Conservation (phyloP, 1,284 basidiomycete genomes). For the Ganoderma leucocontextum region DNA sequence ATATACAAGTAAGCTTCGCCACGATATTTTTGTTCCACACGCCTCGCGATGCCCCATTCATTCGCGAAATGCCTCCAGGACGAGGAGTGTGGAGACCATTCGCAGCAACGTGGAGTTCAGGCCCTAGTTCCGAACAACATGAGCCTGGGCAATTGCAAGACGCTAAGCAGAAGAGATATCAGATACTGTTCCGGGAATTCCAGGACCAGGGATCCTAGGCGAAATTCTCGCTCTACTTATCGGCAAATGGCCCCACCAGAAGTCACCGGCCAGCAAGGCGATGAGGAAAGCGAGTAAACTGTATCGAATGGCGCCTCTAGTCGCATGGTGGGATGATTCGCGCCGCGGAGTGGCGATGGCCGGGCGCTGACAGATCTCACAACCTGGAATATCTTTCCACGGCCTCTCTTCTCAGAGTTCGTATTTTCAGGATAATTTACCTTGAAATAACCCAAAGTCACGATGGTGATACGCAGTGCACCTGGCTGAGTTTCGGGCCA, state of each 20-base stretch:
- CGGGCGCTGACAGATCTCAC: slow-evolving; percentile 29
- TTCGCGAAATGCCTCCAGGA: slow-evolving; percentile 15
- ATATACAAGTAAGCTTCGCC: slow-evolving; percentile 20
- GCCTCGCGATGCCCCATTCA: slow-evolving; percentile 25
- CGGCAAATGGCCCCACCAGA: neutral
- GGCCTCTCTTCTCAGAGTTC: slow-evolving; percentile 8
- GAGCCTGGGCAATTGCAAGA: no score
- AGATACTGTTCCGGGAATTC: slow-evolving; percentile 8
- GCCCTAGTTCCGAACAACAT: slow-evolving; percentile 11
- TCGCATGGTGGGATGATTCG: slow-evolving; percentile 1
- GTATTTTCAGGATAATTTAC: slow-evolving; percentile 7
- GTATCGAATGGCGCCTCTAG: no score
- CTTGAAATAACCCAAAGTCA: slow-evolving; percentile 10
- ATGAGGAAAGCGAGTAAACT: neutral
- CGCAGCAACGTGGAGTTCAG: slow-evolving; percentile 21
- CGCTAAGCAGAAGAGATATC: slow-evolving; percentile 11
- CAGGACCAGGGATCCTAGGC: slow-evolving; percentile 18
- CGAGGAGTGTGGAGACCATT: slow-evolving; percentile 9
- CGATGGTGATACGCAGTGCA: slow-evolving; percentile 16
- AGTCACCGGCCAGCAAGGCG: neutral
- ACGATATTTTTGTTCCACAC: slow-evolving; percentile 20
- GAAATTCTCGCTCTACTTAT: slow-evolving; percentile 6
- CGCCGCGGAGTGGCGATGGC: slow-evolving; percentile 18
- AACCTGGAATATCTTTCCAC: slow-evolving; percentile 32
- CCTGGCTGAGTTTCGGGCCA: slow-evolving; percentile 4